Conservation (phyloP, 352 stramenopile genomes). For the Globisporangium takayamanum region DNA sequence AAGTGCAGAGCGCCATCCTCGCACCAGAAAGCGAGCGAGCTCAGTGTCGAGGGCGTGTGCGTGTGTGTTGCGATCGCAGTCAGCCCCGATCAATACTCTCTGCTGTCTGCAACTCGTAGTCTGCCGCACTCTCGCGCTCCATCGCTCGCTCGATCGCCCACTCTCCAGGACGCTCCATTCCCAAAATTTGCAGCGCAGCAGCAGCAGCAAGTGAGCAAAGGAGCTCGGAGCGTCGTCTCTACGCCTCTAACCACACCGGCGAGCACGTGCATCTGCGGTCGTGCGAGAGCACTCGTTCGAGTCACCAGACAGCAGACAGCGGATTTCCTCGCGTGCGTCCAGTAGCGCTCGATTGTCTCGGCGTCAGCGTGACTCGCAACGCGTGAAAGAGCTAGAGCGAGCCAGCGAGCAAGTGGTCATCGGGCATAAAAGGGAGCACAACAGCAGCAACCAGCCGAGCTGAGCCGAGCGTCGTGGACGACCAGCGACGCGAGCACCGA, state of each 20-base stretch:
- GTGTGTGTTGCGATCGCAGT: not conserved
- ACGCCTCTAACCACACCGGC: not conserved
- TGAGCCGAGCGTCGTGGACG: not conserved
- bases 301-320: not conserved
- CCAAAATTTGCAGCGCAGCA: not conserved
- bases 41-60: not conserved
- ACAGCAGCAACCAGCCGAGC: not conserved
- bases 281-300: too few species aligned
- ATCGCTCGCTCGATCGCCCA: too few species aligned
- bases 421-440: not conserved
- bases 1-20: too few species aligned
- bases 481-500: not conserved
- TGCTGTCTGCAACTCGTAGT: not conserved
- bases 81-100: not conserved
- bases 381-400: slow-evolving; percentile 2
- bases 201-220: not conserved
- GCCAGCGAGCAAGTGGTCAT: not conserved
- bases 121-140: too few species aligned
- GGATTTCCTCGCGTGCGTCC: not conserved
- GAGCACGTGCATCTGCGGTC: not conserved
- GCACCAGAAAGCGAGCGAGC: too few species aligned
- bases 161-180: not conserved
- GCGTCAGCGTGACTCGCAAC: not conserved
- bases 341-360: not conserved
- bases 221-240: not conserved